Conservation (phyloP, 192 early-diverging fungal species). For the Rhizoclosmatium sp. region DNA sequence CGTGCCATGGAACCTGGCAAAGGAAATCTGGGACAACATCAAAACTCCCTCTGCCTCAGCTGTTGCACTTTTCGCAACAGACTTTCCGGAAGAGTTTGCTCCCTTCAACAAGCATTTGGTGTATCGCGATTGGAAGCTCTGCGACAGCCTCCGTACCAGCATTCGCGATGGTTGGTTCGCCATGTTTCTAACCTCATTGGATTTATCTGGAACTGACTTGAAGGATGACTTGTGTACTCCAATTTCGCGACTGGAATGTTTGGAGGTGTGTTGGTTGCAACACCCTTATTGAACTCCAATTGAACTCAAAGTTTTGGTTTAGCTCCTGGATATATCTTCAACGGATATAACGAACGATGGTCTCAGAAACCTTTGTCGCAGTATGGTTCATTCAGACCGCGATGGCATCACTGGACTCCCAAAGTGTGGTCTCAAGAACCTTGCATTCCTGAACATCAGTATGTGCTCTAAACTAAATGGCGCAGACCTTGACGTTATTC, state of each 20-base stretch:
- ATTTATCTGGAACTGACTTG: constrained; percentile 15
- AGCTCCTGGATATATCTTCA: constrained; percentile 18
- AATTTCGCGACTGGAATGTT: constrained; percentile 4
- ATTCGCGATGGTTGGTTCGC: constrained; percentile 17
- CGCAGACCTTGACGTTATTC: background rate
- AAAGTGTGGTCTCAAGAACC: background rate
- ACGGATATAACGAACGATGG: constrained; percentile 13
- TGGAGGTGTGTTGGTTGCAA: background rate
- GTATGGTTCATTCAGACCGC: constrained; percentile 14
- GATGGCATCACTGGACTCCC: constrained; percentile 6
- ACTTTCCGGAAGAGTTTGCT: constrained; percentile 26
- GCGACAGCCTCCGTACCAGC: background rate
- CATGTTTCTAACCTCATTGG: background rate
- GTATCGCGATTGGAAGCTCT: constrained; percentile 2
- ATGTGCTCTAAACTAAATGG: background rate
- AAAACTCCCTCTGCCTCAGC: background rate
- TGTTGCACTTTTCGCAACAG: background rate
- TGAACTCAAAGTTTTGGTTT: no score
- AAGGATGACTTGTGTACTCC: constrained; percentile 6
- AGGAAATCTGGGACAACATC: background rate
- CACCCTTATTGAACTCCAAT: background rate
- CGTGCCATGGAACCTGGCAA: background rate
- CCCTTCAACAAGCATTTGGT: constrained; percentile 2
- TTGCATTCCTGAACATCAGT: constrained; percentile 13
- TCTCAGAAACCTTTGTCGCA: background rate